phyloP scores from a whole-genome alignment of 176 grass and related monocot genomes.

The barley (Hordeum vulgare) region MorexV3_pseudomolecules_assembly NC_058520.1:597259854-597260353 shows the following conservation, averaged over 20 bases:
- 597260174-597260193: slow-evolving; percentile 41
- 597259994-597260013: slow-evolving; percentile 79
- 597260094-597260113: slow-evolving; percentile 1
- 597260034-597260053: slow-evolving; percentile 73
- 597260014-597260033: slow-evolving; percentile 66
- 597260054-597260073: slow-evolving; percentile 58
- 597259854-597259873: slow-evolving; percentile 2
- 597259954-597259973: slow-evolving; percentile 50
- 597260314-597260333: neutral
- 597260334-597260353: slow-evolving; percentile 68
- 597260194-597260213: slow-evolving; percentile 57
- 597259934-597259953: slow-evolving; percentile 63
- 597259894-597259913: slow-evolving; percentile 27
- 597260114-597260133: slow-evolving; percentile 13
- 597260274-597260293: slow-evolving; percentile 11
- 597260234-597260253: slow-evolving; percentile 80
- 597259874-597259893: neutral
- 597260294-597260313: slow-evolving; percentile 11
- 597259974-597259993: slow-evolving; percentile 44
- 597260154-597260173: slow-evolving; percentile 70
- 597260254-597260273: slow-evolving; percentile 38
- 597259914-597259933: slow-evolving; percentile 21
- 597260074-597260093: slow-evolving; percentile 29
- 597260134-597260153: slow-evolving; percentile 75
- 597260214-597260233: slow-evolving; percentile 65